Percentiles rank a stretch among this genome's conserved stretches.
phyloP scores from a whole-genome alignment of 202 grass and related monocot species.

The Schoenoplectus tabernaemontani region DNA sequence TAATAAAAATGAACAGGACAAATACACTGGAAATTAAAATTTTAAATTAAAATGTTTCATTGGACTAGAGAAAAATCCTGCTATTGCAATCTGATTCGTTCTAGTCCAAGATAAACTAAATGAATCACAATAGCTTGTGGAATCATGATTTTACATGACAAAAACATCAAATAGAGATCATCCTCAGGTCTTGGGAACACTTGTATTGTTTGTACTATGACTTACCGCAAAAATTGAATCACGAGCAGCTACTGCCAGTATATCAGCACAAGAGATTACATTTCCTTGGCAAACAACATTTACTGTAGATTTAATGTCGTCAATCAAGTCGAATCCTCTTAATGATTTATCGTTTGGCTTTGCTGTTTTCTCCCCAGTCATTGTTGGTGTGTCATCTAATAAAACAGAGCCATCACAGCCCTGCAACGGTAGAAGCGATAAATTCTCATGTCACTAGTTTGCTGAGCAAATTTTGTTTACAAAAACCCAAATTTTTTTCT shows the following conservation, averaged over 20 bases:
- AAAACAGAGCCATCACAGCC: conserved; percentile 79
- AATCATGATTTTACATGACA: background rate
- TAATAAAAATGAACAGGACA: background rate
- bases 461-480: background rate
- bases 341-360: conserved; percentile 58
- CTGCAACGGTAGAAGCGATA: conserved; percentile 29
- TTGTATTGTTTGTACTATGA: background rate
- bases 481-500: background rate
- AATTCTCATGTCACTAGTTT: background rate
- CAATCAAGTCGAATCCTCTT: conserved; percentile 61
- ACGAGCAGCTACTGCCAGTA: conserved; percentile 51
- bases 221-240: conserved; percentile 68
- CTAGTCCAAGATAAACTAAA: background rate
- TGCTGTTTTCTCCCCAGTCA: conserved; percentile 71
- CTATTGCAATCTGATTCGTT: too few relatives aligned
- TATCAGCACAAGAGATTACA: conserved; percentile 75
- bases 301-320: conserved; percentile 46
- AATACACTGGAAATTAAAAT: too few relatives aligned
- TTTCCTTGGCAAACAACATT: conserved; percentile 46
- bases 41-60: too few relatives aligned
- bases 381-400: conserved; percentile 58
- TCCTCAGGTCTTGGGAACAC: background rate
- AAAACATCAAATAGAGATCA: background rate
- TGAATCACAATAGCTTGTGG: too few relatives aligned
- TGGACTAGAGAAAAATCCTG: too few relatives aligned